Percentiles rank a stretch among this genome's conserved stretches.
phyloP scores from a whole-genome alignment of 208 protist species.

The Crithidia mellificae region DNA sequence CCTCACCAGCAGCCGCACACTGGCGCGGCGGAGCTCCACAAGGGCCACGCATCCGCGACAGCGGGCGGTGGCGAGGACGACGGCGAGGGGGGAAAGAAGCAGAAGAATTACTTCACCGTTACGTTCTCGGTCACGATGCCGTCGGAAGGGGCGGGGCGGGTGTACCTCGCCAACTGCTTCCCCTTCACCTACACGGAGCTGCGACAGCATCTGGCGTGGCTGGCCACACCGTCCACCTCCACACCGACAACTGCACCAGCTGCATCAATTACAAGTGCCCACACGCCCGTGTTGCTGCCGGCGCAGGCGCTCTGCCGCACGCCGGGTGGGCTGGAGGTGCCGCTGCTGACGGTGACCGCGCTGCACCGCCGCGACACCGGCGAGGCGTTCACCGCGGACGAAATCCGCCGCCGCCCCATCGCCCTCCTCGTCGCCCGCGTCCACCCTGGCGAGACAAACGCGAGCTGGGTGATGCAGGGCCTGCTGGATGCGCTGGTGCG shows the following conservation, averaged over 20 bases:
- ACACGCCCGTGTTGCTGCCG: slow-evolving; percentile 11
- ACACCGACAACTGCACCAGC: neutral
- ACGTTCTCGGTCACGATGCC: slow-evolving; percentile 91
- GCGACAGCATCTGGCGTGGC: slow-evolving; percentile 44
- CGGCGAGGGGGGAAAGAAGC: slow-evolving; percentile 13
- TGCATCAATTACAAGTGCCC: too few relatives aligned
- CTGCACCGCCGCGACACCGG: slow-evolving; percentile 17
- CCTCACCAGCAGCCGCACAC: too few relatives aligned
- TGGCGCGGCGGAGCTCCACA: neutral
- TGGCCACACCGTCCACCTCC: slow-evolving; percentile 24
- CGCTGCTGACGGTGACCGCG: slow-evolving; percentile 92
- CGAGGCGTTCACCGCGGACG: slow-evolving; percentile 35
- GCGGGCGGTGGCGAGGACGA: neutral
- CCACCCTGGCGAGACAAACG: slow-evolving; percentile 97
- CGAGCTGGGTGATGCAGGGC: slow-evolving; percentile 96
- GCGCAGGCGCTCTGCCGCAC: slow-evolving; percentile 86
- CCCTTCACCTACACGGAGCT: slow-evolving; percentile 97
- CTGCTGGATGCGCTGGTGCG: slow-evolving; percentile 87
- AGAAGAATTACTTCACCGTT: slow-evolving; percentile 89
- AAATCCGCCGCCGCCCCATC: slow-evolving; percentile 67
- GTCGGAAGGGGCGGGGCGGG: slow-evolving; percentile 54
- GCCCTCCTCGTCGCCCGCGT: slow-evolving; percentile 94
- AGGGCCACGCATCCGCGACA: neutral
- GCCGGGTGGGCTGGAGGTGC: slow-evolving; percentile 79
- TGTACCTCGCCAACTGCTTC: slow-evolving; percentile 95